phyloP scores from a whole-genome alignment of 1,284 basidiomycete species.

The Ceratobasidium sp. region DNA sequence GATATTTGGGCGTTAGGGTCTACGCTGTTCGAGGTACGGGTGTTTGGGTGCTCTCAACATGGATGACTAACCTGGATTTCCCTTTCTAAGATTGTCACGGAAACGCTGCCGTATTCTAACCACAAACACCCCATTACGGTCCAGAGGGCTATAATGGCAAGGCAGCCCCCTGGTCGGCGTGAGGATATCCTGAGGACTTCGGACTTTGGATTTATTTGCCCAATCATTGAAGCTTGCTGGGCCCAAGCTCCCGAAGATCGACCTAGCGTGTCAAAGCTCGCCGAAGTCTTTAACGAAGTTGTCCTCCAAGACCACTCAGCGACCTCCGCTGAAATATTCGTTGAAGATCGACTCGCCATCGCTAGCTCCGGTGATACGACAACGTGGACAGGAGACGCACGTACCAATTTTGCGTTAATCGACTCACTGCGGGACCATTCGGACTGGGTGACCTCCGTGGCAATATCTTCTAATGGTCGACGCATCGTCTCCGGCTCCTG shows the following conservation, averaged over 20 bases:
- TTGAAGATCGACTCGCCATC: too few relatives aligned
- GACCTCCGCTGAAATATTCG: too few relatives aligned
- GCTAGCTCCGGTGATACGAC: too few relatives aligned
- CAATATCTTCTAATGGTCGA: too few relatives aligned
- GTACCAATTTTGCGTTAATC: too few relatives aligned
- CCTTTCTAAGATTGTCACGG: constrained; percentile 8
- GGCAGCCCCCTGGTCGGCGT: neutral
- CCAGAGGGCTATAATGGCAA: neutral
- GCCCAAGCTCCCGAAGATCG: neutral
- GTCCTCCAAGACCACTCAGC: neutral
- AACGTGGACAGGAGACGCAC: too few relatives aligned
- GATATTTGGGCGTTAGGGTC: constrained; percentile 39
- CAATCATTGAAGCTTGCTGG: constrained; percentile 9
- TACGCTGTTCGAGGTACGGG: constrained; percentile 26
- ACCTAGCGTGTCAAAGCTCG: neutral
- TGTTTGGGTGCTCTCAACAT: neutral
- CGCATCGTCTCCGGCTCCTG: too few relatives aligned
- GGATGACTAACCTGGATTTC: neutral
- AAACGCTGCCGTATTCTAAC: constrained; percentile 2
- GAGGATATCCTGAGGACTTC: neutral
- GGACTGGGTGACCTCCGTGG: too few relatives aligned
- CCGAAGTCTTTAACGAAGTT: neutral
- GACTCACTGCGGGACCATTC: too few relatives aligned
- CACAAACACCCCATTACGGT: constrained; percentile 2
- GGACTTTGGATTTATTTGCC: neutral